These are phyloP conservation scores for Plantago ovata DNA, from an alignment of 257 asterid species.

Conservation along the genomic window DNA sequence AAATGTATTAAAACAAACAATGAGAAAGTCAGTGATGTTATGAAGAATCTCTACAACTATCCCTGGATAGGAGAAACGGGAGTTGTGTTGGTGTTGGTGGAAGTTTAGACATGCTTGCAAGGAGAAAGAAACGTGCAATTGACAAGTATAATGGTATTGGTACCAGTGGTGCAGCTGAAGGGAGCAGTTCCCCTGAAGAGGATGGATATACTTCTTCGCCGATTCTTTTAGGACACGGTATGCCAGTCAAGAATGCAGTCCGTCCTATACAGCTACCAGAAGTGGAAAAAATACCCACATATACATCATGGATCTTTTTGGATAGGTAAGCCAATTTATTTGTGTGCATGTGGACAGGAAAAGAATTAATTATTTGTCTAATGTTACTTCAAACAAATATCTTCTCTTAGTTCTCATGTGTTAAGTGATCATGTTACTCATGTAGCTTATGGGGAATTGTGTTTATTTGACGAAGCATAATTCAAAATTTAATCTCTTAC, in stretches of 20 bases:
- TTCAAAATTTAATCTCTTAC: too few species aligned
- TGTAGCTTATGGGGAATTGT: neutral
- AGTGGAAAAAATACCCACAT: constrained; percentile 66
- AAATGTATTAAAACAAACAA: constrained; percentile 62
- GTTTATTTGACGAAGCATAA: too few species aligned
- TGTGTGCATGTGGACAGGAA: constrained; percentile 15
- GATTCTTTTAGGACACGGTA: constrained; percentile 82
- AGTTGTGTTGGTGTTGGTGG: constrained; percentile 37
- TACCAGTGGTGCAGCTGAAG: constrained; percentile 57
- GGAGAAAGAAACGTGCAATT: constrained; percentile 83
- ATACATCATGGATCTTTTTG: constrained; percentile 83
- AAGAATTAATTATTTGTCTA: constrained; percentile 1
- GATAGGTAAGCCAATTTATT: constrained; percentile 58
- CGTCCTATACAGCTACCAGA: constrained; percentile 79
- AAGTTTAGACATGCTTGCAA: constrained; percentile 64
- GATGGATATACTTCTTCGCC: constrained; percentile 88
- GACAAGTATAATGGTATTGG: constrained; percentile 76
- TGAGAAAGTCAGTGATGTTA: constrained; percentile 51
- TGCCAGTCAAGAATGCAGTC: constrained; percentile 82
- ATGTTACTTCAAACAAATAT: too few species aligned
- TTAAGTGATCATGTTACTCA: neutral
- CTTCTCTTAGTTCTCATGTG: neutral
- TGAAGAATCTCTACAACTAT: constrained; percentile 44
- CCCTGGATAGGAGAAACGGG: constrained; percentile 56
- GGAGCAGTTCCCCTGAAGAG: constrained; percentile 61